phyloP scores from a whole-genome alignment of 768 basidiomycete species.

The Pleurotus pulmonarius region DNA sequence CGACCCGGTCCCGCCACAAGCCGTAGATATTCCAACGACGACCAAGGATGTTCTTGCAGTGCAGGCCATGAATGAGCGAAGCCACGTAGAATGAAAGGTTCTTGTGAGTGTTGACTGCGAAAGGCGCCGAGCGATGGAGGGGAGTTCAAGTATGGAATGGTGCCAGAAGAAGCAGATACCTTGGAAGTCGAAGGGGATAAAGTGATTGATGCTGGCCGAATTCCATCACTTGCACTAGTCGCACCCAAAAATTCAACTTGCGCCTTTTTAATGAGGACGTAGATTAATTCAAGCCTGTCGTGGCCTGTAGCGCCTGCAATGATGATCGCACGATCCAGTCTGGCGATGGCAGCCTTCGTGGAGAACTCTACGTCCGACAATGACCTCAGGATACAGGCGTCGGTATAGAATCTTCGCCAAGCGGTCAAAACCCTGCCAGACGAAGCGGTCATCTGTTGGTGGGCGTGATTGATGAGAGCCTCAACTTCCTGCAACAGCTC shows the following conservation, averaged over 20 bases:
- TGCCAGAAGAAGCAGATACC: slow-evolving; percentile 13
- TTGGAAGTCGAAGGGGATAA: slow-evolving; percentile 17
- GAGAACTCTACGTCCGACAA: slow-evolving; percentile 32
- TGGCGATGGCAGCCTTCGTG: slow-evolving; percentile 44
- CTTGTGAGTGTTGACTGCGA: slow-evolving; percentile 31
- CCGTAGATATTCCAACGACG: slow-evolving; percentile 63
- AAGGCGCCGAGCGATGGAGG: slow-evolving; percentile 62
- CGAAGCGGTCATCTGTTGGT: slow-evolving; percentile 46
- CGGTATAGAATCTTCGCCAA: slow-evolving; percentile 76
- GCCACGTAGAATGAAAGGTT: slow-evolving; percentile 73
- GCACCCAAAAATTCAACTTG: slow-evolving; percentile 36
- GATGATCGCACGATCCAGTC: slow-evolving; percentile 79
- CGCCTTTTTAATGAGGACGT: slow-evolving; percentile 54
- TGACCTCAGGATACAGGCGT: slow-evolving; percentile 59
- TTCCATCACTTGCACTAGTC: background rate
- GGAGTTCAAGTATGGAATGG: slow-evolving; percentile 34
- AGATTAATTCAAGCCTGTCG: slow-evolving; percentile 56
- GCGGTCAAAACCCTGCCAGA: slow-evolving; percentile 25
- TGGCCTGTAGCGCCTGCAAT: slow-evolving; percentile 75
- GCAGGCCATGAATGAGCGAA: slow-evolving; percentile 80
- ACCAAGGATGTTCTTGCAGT: slow-evolving; percentile 65
- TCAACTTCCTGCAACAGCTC: slow-evolving; percentile 25
- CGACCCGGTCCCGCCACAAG: slow-evolving; percentile 74
- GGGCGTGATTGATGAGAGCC: slow-evolving; percentile 40
- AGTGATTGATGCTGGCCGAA: slow-evolving; percentile 10